These are phyloP conservation scores for Hypoxylon fragiforme DNA, from an alignment of 495 filamentous ascomycete species.

Conservation along the genomic window DNA sequence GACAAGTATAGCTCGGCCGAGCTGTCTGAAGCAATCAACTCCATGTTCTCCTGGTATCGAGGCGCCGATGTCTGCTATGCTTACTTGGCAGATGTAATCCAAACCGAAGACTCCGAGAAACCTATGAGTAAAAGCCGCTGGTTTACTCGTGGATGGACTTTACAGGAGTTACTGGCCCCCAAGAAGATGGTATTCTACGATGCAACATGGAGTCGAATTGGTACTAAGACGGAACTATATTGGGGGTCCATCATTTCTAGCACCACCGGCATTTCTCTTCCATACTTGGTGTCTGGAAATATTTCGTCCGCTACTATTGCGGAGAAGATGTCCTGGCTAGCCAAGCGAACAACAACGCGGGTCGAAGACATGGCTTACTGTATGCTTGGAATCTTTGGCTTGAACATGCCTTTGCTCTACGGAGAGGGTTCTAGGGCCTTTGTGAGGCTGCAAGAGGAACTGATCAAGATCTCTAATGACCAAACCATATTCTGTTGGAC, in stretches of 20 bases:
- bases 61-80: conserved; percentile 33
- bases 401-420: conserved; percentile 49
- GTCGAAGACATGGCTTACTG: conserved; percentile 46
- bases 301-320: conserved; percentile 10
- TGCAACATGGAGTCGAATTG: background rate
- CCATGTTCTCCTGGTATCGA: conserved; percentile 43
- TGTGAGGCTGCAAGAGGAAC: conserved; percentile 42
- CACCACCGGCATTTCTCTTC: background rate
- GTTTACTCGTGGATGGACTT: conserved; percentile 15
- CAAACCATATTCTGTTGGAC: conserved; percentile 16
- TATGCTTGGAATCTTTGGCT: conserved; percentile 42
- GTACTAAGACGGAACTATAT: background rate
- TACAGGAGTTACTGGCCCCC: conserved; percentile 23
- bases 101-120: background rate
- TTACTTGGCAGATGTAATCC: conserved; percentile 37
- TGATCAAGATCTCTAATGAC: conserved; percentile 26
- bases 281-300: background rate
- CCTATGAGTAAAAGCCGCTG: background rate
- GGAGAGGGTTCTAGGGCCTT: conserved; percentile 45
- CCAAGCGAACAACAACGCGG: conserved; percentile 31
- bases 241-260: background rate
- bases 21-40: conserved; percentile 41
- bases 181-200: conserved; percentile 4
- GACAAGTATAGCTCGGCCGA: conserved; percentile 43
- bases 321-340: conserved; percentile 41